Conservation (phyloP, 768 basidiomycete species). For the Neoboletus magnificus region DNA sequence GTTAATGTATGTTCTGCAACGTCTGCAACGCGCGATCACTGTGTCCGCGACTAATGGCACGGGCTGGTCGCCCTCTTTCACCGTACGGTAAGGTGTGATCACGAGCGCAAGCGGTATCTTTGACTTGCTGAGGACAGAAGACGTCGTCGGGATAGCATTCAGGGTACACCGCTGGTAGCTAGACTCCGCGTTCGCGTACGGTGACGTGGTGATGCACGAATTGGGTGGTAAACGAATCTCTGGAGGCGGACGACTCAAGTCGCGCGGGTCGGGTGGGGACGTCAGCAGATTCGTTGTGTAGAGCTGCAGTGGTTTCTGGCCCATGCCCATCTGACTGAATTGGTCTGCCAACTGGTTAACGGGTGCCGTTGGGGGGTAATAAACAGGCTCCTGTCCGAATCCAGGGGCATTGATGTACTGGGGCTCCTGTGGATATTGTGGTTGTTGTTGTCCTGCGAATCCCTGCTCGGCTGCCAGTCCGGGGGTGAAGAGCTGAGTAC, state of each 20-base stretch:
- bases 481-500: constrained; percentile 77
- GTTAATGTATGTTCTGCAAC: constrained; percentile 96
- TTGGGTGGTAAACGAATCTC: constrained; percentile 87
- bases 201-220: constrained; percentile 73
- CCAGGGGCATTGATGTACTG: constrained; percentile 46
- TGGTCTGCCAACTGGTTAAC: constrained; percentile 73
- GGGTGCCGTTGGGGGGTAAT: constrained; percentile 37
- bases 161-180: constrained; percentile 91
- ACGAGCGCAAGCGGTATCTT: constrained; percentile 89
- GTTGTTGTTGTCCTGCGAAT: constrained; percentile 60
- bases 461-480: constrained; percentile 70
- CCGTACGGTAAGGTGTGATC: constrained; percentile 84
- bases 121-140: constrained; percentile 81
- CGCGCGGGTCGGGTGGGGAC: constrained; percentile 86
- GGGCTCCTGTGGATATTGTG: constrained; percentile 42
- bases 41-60: constrained; percentile 93
- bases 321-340: constrained; percentile 87
- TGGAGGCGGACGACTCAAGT: constrained; percentile 77
- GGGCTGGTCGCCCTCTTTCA: constrained; percentile 77
- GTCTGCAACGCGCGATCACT: constrained; percentile 92
- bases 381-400: constrained; percentile 42
- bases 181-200: constrained; percentile 78
- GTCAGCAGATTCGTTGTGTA: constrained; percentile 91
- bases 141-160: constrained; percentile 90
- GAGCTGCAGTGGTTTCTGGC: constrained; percentile 73